Evolutionary conservation across 768 basidiomycete species (phyloP).

Genomic region (Asterophora parasitica): DNA sequence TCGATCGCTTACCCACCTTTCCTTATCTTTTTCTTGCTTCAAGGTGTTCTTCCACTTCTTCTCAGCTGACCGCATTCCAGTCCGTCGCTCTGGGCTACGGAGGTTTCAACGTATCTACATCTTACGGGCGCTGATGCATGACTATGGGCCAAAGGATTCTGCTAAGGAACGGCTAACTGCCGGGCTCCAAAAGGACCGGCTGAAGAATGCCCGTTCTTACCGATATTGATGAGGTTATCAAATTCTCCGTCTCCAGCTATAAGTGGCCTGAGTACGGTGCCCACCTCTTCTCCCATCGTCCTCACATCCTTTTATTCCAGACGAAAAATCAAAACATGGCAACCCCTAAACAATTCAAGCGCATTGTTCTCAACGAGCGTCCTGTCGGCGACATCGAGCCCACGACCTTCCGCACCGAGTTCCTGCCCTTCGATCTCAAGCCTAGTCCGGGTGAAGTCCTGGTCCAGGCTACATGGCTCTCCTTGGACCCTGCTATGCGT

Average conservation of each 20-base stretch:
- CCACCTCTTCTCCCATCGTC: too few species aligned
- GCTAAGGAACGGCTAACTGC: neutral
- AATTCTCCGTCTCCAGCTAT: neutral
- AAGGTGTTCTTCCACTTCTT: too few species aligned
- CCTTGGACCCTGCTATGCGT: conserved; percentile 87
- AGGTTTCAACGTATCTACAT: too few species aligned
- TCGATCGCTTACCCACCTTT: too few species aligned
- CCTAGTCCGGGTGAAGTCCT: conserved; percentile 53
- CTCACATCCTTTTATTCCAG: neutral
- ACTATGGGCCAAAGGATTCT: too few species aligned
- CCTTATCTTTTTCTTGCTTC: too few species aligned
- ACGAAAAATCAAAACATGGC: conserved; percentile 7
- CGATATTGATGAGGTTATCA: neutral
- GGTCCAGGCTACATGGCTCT: conserved; percentile 75
- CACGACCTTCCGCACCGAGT: conserved; percentile 67
- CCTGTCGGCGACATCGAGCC: conserved; percentile 65
- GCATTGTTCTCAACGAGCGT: conserved; percentile 72
- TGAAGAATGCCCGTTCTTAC: conserved; percentile 4
- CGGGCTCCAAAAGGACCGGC: neutral
- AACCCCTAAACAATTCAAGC: conserved; percentile 40
- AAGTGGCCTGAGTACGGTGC: neutral
- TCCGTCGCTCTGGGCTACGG: too few species aligned
- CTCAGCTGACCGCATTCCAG: too few species aligned
- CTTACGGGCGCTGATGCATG: too few species aligned
- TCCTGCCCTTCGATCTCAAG: conserved; percentile 47